A percentile compares a stretch with the other conserved stretches of the same genome.
Evolutionary conservation across 345 rosid species (phyloP).

Genomic region (Euphorbia peplus): DNA sequence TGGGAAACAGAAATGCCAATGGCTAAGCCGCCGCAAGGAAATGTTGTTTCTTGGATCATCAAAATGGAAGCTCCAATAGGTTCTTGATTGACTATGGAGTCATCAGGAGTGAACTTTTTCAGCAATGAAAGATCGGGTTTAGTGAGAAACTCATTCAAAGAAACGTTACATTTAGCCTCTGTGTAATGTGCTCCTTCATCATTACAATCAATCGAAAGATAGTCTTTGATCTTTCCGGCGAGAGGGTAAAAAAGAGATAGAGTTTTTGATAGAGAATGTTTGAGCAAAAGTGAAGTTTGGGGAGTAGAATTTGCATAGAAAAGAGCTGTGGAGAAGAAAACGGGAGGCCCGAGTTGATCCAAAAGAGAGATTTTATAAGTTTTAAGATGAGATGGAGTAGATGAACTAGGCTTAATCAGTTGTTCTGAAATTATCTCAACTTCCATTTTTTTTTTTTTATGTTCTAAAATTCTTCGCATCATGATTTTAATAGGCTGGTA

Average conservation of each 20-base stretch:
- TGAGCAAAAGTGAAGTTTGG: neutral
- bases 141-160: slow-evolving; percentile 3
- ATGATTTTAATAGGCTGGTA: too few species aligned
- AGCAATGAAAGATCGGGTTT: neutral
- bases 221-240: slow-evolving; percentile 13
- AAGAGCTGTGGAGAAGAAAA: too few species aligned
- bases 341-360: too few species aligned
- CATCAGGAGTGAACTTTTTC: slow-evolving; percentile 10
- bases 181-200: slow-evolving; percentile 1
- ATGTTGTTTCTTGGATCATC: slow-evolving; percentile 24
- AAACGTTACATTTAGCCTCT: neutral
- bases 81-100: neutral
- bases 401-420: too few species aligned
- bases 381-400: too few species aligned
- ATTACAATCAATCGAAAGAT: slow-evolving; percentile 6
- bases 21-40: slow-evolving; percentile 41
- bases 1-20: slow-evolving; percentile 37
- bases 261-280: slow-evolving; percentile 16
- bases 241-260: slow-evolving; percentile 13
- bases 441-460: too few species aligned
- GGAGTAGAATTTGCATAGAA: too few species aligned
- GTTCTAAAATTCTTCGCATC: too few species aligned
- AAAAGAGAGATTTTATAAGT: too few species aligned
- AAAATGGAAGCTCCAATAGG: neutral
- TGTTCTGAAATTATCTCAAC: too few species aligned